Evolutionary conservation across 441 rosid genomes (phyloP), one percentile per base, ranked within the genome.

Genomic region (Bruguiera hainesii): DNA sequence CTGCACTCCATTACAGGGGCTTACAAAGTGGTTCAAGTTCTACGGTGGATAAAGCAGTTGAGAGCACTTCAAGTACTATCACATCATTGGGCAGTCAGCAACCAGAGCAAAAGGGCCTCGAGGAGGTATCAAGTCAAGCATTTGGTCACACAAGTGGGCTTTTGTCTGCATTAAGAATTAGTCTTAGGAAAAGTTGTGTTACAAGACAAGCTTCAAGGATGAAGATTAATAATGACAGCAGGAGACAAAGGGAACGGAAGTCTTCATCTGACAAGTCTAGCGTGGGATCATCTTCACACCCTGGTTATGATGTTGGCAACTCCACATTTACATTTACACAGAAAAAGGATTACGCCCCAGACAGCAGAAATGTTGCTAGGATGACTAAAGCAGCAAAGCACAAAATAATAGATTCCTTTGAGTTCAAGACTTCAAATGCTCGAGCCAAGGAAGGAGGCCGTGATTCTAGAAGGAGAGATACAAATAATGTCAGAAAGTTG

Each of bases 191-290:
- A 80, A 85, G 87, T 64, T 73, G 73, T 71, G 76, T 62, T 64
- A 80, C 80, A 52, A 77, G 85, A 71, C 87, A 73, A 76, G 89
- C 90, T 53, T 80, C 81, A 55, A 80, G 79, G 56, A 68, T 74
- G 37, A 78, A 74, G 74, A 69, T 57, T 56, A 71, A 37, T 73
- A 50, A 61, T 19, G 68, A 76, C 69, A 53, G 35, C 39, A 71
- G 61, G 55, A 61, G 69, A 60, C 75, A 76, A 51, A 71, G 73
- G 49, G 83, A 71, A 16, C n/a, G 58, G 30, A 72, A 76, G 65
- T 82, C 87, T 76, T 78, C 73, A 42, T 83, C 87, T 49, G 51
- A 80, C n/a, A 84, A 84, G 64, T 85, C 85, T 62, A 84, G 90
- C 25, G 77, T 75, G 48, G 88, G 82, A 51, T 83, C 90, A 28